Evolutionary conservation across 2,329 filamentous ascomycete species (phyloP), one percentile per base, ranked within the genome.

Genomic region (Phoma sp.): DNA sequence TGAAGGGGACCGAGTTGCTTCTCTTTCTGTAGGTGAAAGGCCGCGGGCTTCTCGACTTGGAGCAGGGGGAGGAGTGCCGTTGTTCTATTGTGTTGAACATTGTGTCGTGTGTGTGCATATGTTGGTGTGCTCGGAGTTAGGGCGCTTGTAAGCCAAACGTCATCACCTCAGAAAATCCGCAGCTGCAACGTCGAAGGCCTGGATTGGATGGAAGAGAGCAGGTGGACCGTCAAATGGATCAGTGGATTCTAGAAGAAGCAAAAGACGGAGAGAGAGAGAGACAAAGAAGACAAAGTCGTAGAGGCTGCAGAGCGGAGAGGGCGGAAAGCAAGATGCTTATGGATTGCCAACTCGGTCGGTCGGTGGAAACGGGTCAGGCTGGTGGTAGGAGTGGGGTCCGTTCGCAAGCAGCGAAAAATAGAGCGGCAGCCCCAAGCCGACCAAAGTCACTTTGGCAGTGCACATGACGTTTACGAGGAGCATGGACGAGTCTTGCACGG

Each of bases 381-480:
- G 58, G 55, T 64, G 29, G 13, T 35, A 62, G 61, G 55, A 66
- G 68, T 73, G 69, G 70, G 55, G 53, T 58, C 29, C 51, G 31
- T 64, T 15, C 64, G 64, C 60, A 64, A 66, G 54, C 59, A 38
- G 50, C 62, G 64, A 62, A 61, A 71, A 67, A 67, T 67, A 65
- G 64, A 59, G 63, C 58, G 62, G 62, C 55, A 53, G 21, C 46
- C 44, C 45, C 29, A 61, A 57, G 63, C 58, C 55, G 58, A 59
- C 46, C 46, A 44, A 55, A 52, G 39, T 50, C 37, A 53, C 47
- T 58, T 55, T 63, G 61, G 48, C 50, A 51, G 53, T 58, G 65
- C 71, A 72, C 71, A 73, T 74, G 71, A 74, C 71, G 71, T 72
- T 69, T 58, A 64, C 63, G 52, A 66, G 63, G 45, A 58, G 51